phyloP scores from a whole-genome alignment of 2,329 filamentous ascomycete genomes.

The Escovopsis sp. region DNA sequence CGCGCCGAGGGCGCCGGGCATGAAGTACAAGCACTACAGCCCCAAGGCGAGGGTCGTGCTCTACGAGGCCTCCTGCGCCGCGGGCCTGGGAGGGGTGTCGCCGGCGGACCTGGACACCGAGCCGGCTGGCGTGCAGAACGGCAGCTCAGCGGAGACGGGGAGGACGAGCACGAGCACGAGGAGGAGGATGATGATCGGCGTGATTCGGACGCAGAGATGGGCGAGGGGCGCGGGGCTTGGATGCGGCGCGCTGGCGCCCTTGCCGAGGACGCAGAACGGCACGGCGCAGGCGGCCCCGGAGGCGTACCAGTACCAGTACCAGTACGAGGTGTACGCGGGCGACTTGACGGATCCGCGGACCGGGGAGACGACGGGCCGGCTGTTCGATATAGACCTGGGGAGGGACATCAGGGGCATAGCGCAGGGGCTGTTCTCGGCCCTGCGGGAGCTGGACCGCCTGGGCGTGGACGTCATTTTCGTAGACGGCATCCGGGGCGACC shows the following conservation, averaged over 20 bases:
- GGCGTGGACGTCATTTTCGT: slow-evolving; percentile 76
- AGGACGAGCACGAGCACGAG: no score
- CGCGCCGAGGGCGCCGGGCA: slow-evolving; percentile 74
- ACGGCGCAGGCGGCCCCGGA: slow-evolving; percentile 13
- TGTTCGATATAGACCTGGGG: slow-evolving; percentile 63
- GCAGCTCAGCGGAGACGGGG: slow-evolving; percentile 33
- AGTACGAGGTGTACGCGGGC: slow-evolving; percentile 29
- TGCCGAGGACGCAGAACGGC: slow-evolving; percentile 11
- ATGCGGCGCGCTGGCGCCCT: slow-evolving; percentile 25
- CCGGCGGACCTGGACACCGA: slow-evolving; percentile 17
- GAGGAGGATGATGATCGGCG: no score
- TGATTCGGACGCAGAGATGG: slow-evolving; percentile 42
- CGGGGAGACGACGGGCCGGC: slow-evolving; percentile 21
- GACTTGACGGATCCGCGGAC: slow-evolving; percentile 19
- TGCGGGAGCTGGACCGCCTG: slow-evolving; percentile 70
- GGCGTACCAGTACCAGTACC: no score
- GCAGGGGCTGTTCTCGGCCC: slow-evolving; percentile 71
- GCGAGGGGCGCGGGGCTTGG: slow-evolving; percentile 32
- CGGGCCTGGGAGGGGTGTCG: slow-evolving; percentile 21
- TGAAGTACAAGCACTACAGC: slow-evolving; percentile 99
- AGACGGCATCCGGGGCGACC: slow-evolving; percentile 69
- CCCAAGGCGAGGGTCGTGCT: slow-evolving; percentile 76
- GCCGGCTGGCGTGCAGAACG: slow-evolving; percentile 12
- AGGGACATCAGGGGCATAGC: slow-evolving; percentile 59
- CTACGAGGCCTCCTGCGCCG: slow-evolving; percentile 45